These are phyloP conservation scores for Yamadazyma pseudoaaseri DNA, from an alignment of 1,139 yeast genomes.

Conservation along the genomic window DNA sequence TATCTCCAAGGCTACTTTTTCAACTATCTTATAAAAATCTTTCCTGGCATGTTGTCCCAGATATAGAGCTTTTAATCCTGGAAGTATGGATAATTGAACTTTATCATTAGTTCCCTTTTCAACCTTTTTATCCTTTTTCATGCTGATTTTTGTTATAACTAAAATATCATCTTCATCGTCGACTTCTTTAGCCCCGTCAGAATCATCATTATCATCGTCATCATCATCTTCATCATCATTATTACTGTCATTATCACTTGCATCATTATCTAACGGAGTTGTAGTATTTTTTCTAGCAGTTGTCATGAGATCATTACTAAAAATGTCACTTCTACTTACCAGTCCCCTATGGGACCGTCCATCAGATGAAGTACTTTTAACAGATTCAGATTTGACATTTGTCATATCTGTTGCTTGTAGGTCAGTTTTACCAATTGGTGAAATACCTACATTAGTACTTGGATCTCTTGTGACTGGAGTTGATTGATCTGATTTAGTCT, in stretches of 20 bases:
- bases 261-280: background rate
- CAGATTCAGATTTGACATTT: background rate
- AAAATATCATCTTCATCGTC: conserved; percentile 15
- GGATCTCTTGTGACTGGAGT: conserved; percentile 7
- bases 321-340: background rate
- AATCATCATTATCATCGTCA: conserved; percentile 11
- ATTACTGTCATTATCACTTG: conserved; percentile 7
- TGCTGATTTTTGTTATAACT: conserved; percentile 13
- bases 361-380: conserved; percentile 1
- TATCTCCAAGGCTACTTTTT: conserved; percentile 25
- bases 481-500: conserved; percentile 8
- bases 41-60: conserved; percentile 18
- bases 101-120: conserved; percentile 11
- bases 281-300: background rate
- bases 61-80: conserved; percentile 22
- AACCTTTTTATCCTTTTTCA: conserved; percentile 9
- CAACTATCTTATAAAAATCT: conserved; percentile 31
- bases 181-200: conserved; percentile 10
- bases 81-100: conserved; percentile 16
- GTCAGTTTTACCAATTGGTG: background rate
- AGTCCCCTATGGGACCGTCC: background rate
- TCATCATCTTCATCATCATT: conserved; percentile 14
- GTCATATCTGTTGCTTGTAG: background rate
- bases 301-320: conserved; percentile 3
- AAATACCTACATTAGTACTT: background rate